phyloP scores from a whole-genome alignment of 768 basidiomycete genomes.

The Russula sp. region DNA sequence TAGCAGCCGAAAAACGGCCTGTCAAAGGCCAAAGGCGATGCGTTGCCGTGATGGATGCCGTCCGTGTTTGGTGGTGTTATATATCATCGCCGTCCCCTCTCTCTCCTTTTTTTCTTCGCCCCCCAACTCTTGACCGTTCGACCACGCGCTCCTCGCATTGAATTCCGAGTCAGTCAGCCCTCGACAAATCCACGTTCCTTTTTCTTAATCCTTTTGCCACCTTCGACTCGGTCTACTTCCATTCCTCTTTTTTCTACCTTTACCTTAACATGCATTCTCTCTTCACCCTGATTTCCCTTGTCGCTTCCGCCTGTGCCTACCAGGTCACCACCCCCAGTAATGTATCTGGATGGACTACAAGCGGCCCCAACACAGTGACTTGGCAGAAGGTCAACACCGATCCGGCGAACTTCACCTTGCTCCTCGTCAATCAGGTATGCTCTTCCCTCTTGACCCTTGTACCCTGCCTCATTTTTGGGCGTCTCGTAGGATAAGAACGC shows the following conservation, averaged over 20 bases:
- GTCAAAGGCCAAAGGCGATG: not conserved
- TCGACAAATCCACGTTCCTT: constrained; percentile 17
- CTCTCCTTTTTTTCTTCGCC: too few species aligned
- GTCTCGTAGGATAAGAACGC: constrained; percentile 26
- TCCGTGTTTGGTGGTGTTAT: not conserved
- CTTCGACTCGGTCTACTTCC: not conserved
- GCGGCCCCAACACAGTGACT: constrained; percentile 39
- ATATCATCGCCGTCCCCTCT: too few species aligned
- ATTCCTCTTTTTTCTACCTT: not conserved
- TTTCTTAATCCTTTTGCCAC: not conserved
- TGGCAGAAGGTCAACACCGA: constrained; percentile 70
- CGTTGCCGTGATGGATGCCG: not conserved
- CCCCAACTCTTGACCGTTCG: not conserved
- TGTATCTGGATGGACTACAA: constrained; percentile 48
- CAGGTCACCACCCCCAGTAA: constrained; percentile 37
- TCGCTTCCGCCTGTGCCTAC: constrained; percentile 52
- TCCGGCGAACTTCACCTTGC: constrained; percentile 54
- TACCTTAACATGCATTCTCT: constrained; percentile 36
- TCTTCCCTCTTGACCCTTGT: not conserved
- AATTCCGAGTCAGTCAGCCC: not conserved
- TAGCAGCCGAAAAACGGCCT: too few species aligned
- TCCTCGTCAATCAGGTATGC: constrained; percentile 58
- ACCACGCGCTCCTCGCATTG: not conserved
- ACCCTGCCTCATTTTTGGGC: not conserved
- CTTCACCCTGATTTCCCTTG: constrained; percentile 38